Evolutionary conservation across 208 protist genomes (phyloP), one percentile per base, ranked within the genome.

Genomic region (Leishmania mexicana): DNA sequence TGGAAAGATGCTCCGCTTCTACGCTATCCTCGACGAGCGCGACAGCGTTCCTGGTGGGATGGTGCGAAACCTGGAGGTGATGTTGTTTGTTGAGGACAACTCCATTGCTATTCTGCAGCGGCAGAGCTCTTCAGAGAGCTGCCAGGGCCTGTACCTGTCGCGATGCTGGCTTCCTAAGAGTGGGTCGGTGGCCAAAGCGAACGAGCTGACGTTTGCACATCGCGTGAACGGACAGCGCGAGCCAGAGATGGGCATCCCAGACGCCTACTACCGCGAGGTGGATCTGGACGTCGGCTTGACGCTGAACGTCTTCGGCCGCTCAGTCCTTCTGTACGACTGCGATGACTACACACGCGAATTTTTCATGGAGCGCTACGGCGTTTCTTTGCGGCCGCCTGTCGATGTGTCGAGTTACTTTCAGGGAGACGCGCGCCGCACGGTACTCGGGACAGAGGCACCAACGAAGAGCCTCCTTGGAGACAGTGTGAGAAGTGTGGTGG

Each of bases 1-100:
- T 81, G 93, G 98, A 54, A 96, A 98, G 83, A 93, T 99, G 57
- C 92, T 99, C n/a, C 92, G 98, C 51, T 99, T 99, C 88, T 98
- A 96, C 81, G 93, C 83, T 47, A 83, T 99, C 60, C 70, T 94
- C 51, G 93, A 97, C 76, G 92, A 96, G 79, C 92, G 94, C 24
- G 76, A 81, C 53, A 86, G 72, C 51, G 62, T 88, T 31, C 67
- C 80, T 40, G 89, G 85, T 24, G 90, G 98, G 68, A 92, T 97
- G 40, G 81, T 97, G 57, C 92, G 98, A 35, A 87, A 93, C 57
- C 91, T 99, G 64, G 93, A 99, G 60, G 74, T 99, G 49, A 83
- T 99, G 68, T 96, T 98, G 88, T 99, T 96, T 86, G 92, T 99
- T 1, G 90, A 98, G 75, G 98, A 99, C 89, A 95, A 97, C 84